Base-by-base conservation (phyloP, 1,284 basidiomycete species). In the Cutaneotrichosporon cutaneum region DNA sequence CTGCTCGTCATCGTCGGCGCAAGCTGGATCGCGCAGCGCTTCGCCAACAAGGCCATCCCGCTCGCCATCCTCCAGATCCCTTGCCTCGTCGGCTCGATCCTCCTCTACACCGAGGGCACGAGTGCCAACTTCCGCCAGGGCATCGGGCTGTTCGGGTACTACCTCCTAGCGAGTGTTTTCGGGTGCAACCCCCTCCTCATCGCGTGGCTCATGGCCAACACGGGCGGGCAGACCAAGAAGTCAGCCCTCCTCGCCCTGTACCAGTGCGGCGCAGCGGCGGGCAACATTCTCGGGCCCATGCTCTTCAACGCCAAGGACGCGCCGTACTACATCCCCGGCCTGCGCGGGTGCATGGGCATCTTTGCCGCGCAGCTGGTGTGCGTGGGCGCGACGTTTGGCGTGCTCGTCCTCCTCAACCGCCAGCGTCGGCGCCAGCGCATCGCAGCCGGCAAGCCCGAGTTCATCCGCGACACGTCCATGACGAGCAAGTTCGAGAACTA, bases 171-270 rank as follows among this genome's bases (percentile, higher is more conserved):
- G 0, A 78, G 80, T 70, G 65, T 80, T 10, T 82, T 77, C 63
- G 78, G 75, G 27, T 73, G 73, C 36, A 80, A 79, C 67, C 79
- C 81, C 5, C 66, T 77, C 27, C 72, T 79, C 48, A 70, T 77
- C 35, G 72, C 73, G 4, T 81, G 80, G 80, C 75, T 81, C 62
- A 73, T 75, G 22, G 74, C 75, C 42, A 80, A 80, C 75, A 77
- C 72, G 10, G 80, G 71, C 5, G 80, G 80, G n/a, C 72, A 75
- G 54, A 79, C 80, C 42, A 81, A 81, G 72, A 79, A 80, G 63
- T 72, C 79, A 0, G 67, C 71, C 32, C 66, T 76, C 22, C 74
- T 72, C n/a, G 58, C 42, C 33, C 60, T 65, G 22, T 73, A 70
- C 67, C 66, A 72, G 26, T 66, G 67, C 8, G 63, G 64, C 16